A percentile compares a stretch with the other conserved stretches of the same genome.
Evolutionary conservation across 768 basidiomycete genomes (phyloP).

Genomic region (Candolleomyces aberdarensis): DNA sequence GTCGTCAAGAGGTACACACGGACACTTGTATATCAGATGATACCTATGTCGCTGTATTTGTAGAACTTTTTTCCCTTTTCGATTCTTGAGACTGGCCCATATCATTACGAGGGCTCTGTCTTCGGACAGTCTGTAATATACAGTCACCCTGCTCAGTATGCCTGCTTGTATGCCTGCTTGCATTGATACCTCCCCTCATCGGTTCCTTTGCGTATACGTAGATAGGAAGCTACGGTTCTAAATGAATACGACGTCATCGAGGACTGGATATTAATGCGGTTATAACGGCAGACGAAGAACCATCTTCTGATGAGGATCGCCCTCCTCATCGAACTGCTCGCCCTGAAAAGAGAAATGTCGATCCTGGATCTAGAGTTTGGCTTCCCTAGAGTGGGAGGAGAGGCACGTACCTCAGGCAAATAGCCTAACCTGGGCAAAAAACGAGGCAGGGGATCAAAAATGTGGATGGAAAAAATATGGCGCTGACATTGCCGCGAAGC

Average conservation of each 20-base stretch:
- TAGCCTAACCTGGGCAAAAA: conserved; percentile 60
- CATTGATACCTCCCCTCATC: not conserved
- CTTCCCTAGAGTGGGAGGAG: conserved; percentile 13
- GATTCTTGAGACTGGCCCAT: not conserved
- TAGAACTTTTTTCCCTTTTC: conserved; percentile 11
- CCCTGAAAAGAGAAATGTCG: conserved; percentile 42
- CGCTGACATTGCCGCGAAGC: conserved; percentile 8
- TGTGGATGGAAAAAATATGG: conserved; percentile 7
- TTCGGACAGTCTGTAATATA: conserved; percentile 8
- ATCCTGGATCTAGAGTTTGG: conserved; percentile 23
- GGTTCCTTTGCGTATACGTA: not conserved
- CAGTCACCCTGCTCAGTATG: not conserved
- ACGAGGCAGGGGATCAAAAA: conserved; percentile 16
- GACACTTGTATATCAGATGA: conserved; percentile 10
- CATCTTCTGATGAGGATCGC: conserved; percentile 87
- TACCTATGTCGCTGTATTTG: conserved; percentile 14
- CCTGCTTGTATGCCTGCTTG: conserved; percentile 2
- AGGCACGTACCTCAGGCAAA: conserved; percentile 52
- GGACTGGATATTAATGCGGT: conserved; percentile 7
- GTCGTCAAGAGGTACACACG: not conserved
- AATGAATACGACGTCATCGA: conserved; percentile 6
- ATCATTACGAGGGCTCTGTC: conserved; percentile 11
- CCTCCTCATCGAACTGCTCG: conserved; percentile 76
- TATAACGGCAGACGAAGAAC: conserved; percentile 46
- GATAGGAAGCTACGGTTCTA: not conserved